Evolutionary conservation across 495 filamentous ascomycete genomes (phyloP).

Genomic region (Podospora conica): DNA sequence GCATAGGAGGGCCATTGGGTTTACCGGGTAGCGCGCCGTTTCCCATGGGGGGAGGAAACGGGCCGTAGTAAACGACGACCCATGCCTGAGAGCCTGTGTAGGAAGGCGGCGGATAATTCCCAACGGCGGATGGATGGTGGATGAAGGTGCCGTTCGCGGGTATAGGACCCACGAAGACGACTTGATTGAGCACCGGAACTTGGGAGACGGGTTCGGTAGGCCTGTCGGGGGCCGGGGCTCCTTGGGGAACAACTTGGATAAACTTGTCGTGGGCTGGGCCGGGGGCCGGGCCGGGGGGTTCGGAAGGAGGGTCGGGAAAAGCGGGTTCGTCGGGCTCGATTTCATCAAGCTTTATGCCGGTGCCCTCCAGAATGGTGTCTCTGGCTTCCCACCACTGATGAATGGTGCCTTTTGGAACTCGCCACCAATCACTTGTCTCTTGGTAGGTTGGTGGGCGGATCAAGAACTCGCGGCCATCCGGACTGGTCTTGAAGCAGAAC

Average conservation of each 20-base stretch:
- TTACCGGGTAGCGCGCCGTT: neutral
- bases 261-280: neutral
- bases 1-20: neutral
- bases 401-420: conserved; percentile 24
- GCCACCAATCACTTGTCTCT: conserved; percentile 23
- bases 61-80: conserved; percentile 1
- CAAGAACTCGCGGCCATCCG: conserved; percentile 16
- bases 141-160: neutral
- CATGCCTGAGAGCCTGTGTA: neutral
- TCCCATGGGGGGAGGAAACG: neutral
- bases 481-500: neutral
- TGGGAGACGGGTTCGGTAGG: neutral
- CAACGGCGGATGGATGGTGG: conserved; percentile 1
- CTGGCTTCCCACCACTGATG: conserved; percentile 26
- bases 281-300: neutral
- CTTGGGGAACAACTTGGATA: too few relatives aligned
- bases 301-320: neutral
- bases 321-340: neutral
- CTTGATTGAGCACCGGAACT: neutral
- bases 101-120: neutral
- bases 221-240: neutral
- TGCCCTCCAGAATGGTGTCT: conserved; percentile 23
- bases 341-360: conserved; percentile 18
- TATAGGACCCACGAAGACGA: neutral
- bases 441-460: conserved; percentile 24